Base-by-base conservation (phyloP, 2,329 filamentous ascomycete species). In the Hyphodiscus sp. region DNA sequence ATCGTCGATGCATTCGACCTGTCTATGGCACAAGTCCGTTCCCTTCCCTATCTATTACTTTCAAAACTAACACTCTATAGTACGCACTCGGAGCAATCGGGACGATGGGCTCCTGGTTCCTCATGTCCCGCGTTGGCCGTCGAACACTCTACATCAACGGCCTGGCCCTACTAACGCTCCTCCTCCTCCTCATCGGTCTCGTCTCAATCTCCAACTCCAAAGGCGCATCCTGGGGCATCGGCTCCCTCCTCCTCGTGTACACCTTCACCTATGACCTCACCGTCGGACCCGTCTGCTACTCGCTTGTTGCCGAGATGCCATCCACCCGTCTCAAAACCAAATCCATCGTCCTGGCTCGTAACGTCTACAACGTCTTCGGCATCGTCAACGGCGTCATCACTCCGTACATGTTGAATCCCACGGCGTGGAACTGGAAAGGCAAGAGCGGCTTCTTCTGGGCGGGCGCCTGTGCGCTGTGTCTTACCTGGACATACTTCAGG, bases 361-460 rank as follows among this genome's bases (percentile, higher is more conserved):
- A 87, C 62, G 73, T 89, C 63, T 95, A 85, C 79, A 95, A 69
- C 10, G 51, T 44, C 26, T 65, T 69, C 51, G 70, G 69, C 16
- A 53, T 59, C 18, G 33, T 61, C 41, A 58, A 51, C 49, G 47
- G 49, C 15, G 38, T 3, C 73, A 92, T 64, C 73, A 90, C 68
- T 84, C 95, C 69, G 88, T 89, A 29, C 91, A 92, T 74, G 50
- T 19, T 58, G 10, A 73, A 75, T 57, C 89, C 90, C 0, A 78
- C 76, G 1, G 86, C 83, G 0, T 95, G 90, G 89, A 75, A 92
- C 70, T 95, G 89, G 89, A 77, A 82, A 57, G 92, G 91, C 71
- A 92, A 80, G 64, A 81, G 89, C 1, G 89, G 89, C 30, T 94
- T 95, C 73, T 94, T 95, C 75, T 95, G 89, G 89, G 77, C 78